phyloP scores from a whole-genome alignment of 2,329 filamentous ascomycete species.

The Metarhizium sp. region DNA sequence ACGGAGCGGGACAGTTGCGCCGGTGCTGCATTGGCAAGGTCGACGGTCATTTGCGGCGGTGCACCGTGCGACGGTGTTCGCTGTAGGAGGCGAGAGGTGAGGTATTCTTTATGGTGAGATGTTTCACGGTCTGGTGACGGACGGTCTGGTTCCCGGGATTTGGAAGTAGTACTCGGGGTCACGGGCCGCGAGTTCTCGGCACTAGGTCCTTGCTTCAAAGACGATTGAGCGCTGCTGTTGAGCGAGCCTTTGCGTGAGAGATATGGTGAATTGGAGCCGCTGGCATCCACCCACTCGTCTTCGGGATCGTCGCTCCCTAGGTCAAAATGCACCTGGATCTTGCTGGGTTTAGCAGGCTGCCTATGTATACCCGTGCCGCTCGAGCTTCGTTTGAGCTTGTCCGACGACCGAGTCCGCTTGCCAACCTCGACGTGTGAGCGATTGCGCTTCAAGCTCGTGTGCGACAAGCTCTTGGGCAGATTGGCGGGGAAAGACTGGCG shows the following conservation, averaged over 20 bases:
- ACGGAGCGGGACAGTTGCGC: conserved; percentile 26
- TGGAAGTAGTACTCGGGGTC: conserved; percentile 20
- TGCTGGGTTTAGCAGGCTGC: conserved; percentile 30
- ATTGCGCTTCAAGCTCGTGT: conserved; percentile 49
- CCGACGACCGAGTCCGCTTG: conserved; percentile 41
- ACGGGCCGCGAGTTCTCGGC: conserved; percentile 25
- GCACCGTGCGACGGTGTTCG: conserved; percentile 52
- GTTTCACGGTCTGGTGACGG: conserved; percentile 29
- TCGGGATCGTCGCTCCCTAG: conserved; percentile 40
- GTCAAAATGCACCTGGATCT: conserved; percentile 53
- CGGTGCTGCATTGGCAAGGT: conserved; percentile 33
- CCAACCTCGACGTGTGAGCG: conserved; percentile 47
- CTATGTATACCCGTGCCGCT: conserved; percentile 38
- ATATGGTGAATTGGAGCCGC: conserved; percentile 52
- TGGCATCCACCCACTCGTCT: conserved; percentile 61
- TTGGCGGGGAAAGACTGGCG: conserved; percentile 33
- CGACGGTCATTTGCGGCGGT: conserved; percentile 55
- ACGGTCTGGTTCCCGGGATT: conserved; percentile 1
- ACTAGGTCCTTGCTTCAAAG: conserved; percentile 27
- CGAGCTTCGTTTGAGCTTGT: conserved; percentile 42
- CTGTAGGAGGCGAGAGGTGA: conserved; percentile 59
- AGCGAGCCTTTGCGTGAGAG: conserved; percentile 36
- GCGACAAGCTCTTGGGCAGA: conserved; percentile 45
- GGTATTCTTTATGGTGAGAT: conserved; percentile 50
- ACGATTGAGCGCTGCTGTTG: conserved; percentile 39